Percentiles rank a stretch among this genome's conserved stretches.
Conservation (phyloP, 495 filamentous ascomycete genomes). For the Amphirosellinia nigrospora region DNA sequence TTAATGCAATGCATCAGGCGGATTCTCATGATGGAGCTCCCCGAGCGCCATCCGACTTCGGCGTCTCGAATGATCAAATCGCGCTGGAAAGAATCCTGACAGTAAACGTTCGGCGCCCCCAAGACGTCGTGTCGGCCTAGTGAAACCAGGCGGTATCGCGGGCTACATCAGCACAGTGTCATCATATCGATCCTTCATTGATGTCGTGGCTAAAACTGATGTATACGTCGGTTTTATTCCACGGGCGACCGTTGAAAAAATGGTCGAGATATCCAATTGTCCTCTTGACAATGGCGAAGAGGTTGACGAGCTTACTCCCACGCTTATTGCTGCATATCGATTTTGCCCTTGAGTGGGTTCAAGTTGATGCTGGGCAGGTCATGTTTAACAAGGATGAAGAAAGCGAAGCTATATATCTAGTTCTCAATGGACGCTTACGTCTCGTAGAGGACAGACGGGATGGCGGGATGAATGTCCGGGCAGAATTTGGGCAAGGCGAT, state of each 20-base stretch:
- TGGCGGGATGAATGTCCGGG: slow-evolving; percentile 84
- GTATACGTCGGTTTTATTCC: slow-evolving; percentile 98
- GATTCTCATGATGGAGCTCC: slow-evolving; percentile 37
- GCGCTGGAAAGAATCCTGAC: slow-evolving; percentile 21
- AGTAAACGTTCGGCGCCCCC: slow-evolving; percentile 29
- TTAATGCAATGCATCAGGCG: slow-evolving; percentile 43
- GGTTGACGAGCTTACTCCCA: slow-evolving; percentile 86
- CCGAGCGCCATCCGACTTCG: slow-evolving; percentile 29
- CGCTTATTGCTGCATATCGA: slow-evolving; percentile 96
- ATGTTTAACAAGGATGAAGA: slow-evolving; percentile 94
- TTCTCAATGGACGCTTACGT: slow-evolving; percentile 88
- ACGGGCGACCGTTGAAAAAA: slow-evolving; percentile 81
- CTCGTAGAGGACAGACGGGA: slow-evolving; percentile 78
- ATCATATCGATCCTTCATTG: slow-evolving; percentile 93
- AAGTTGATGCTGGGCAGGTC: slow-evolving; percentile 92
- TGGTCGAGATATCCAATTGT: slow-evolving; percentile 95
- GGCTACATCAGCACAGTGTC: slow-evolving; percentile 94
- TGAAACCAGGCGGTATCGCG: slow-evolving; percentile 93
- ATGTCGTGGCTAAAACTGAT: slow-evolving; percentile 96
- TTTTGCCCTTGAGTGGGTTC: slow-evolving; percentile 97
- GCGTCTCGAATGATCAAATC: slow-evolving; percentile 27
- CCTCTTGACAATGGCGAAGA: slow-evolving; percentile 91
- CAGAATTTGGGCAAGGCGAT: slow-evolving; percentile 95
- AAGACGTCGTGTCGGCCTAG: slow-evolving; percentile 78
- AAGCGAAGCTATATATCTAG: slow-evolving; percentile 98